These are phyloP conservation scores for Castanea mollissima DNA, from an alignment of 306 rosid species.

Conservation along the genomic window DNA sequence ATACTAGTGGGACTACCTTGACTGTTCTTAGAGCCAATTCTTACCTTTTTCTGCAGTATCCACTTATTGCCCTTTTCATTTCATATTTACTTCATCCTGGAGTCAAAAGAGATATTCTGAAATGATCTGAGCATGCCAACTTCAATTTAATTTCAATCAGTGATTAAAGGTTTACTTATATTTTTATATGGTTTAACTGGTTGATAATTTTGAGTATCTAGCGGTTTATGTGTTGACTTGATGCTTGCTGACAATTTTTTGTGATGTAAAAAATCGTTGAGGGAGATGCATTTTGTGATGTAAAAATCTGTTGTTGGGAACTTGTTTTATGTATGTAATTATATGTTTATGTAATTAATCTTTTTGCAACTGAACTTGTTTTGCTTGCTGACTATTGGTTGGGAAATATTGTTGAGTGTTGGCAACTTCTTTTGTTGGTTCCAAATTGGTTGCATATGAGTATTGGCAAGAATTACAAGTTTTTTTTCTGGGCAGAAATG, in stretches of 20 bases:
- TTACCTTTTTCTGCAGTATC: not conserved
- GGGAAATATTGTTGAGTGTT: no score
- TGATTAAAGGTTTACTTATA: not conserved
- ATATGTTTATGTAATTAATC: no score
- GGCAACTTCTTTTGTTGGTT: no score
- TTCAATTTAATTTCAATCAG: not conserved
- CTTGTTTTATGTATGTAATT: no score
- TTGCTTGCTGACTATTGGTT: no score
- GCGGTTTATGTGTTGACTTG: not conserved
- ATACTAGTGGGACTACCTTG: not conserved
- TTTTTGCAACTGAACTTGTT: no score
- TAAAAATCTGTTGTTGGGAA: no score
- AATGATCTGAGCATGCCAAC: not conserved
- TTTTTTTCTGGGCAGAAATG: no score
- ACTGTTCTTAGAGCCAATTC: not conserved
- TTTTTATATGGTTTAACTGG: constrained; percentile 1
- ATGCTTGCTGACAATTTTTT: not conserved
- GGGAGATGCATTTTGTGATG: no score
- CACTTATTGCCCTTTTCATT: not conserved
- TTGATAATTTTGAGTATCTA: not conserved
- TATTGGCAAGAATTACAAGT: no score
- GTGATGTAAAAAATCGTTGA: no score
- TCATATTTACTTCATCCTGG: not conserved
- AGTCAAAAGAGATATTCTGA: not conserved
- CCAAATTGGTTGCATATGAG: no score